Percentiles rank a stretch among this genome's conserved stretches.
phyloP scores from a whole-genome alignment of 768 basidiomycete species.

The Russula emetica region DNA sequence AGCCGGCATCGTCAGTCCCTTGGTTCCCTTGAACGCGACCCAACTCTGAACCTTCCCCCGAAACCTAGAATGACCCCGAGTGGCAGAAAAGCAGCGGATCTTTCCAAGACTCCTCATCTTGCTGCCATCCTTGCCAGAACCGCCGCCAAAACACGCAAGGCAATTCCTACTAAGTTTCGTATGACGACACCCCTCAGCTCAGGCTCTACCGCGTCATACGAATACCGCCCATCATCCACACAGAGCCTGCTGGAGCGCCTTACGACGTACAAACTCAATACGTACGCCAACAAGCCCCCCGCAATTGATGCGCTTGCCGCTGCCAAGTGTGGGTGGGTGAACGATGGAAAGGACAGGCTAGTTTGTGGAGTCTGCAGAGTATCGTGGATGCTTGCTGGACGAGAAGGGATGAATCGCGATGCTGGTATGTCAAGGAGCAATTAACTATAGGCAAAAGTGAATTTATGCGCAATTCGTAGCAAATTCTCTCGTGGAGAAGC shows the following conservation, averaged over 20 bases:
- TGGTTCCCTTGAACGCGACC: constrained; percentile 1
- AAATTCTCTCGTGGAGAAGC: constrained; percentile 68
- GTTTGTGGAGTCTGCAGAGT: constrained; percentile 66
- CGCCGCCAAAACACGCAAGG: constrained; percentile 50
- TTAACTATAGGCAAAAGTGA: not conserved
- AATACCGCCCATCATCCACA: constrained; percentile 76
- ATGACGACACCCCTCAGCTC: constrained; percentile 33
- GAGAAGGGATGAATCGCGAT: constrained; percentile 68
- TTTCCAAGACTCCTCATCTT: constrained; percentile 63
- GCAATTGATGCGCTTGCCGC: constrained; percentile 76
- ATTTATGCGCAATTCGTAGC: constrained; percentile 39
- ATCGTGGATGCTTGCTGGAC: constrained; percentile 70
- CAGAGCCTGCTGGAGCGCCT: constrained; percentile 70
- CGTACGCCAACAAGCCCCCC: constrained; percentile 74
- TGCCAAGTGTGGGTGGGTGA: constrained; percentile 77
- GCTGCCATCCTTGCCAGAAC: constrained; percentile 68
- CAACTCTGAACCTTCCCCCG: constrained; percentile 13
- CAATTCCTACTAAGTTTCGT: constrained; percentile 44
- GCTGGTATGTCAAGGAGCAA: constrained; percentile 57
- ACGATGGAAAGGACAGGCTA: constrained; percentile 76
- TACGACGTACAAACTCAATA: constrained; percentile 71
- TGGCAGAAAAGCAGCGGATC: constrained; percentile 31
- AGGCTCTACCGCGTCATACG: constrained; percentile 40
- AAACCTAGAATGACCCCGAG: constrained; percentile 24
- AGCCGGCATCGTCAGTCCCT: constrained; percentile 36